phyloP scores from a whole-genome alignment of 1,139 yeast species.

The Geotrichum europaeum region DNA sequence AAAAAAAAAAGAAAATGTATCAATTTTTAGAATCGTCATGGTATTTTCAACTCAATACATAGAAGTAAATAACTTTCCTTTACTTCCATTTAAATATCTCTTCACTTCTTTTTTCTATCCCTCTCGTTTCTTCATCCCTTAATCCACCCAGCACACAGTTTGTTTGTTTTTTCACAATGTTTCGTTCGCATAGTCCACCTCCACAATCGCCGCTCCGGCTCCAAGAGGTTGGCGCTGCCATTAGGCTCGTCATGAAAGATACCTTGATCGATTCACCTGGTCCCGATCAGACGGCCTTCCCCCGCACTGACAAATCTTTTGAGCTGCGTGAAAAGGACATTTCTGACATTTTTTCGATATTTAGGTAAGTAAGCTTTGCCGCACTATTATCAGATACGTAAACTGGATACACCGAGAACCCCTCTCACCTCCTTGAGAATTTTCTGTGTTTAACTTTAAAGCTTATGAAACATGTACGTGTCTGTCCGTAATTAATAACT shows the following conservation, averaged over 20 bases:
- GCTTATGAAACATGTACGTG: neutral
- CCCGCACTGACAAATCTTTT: neutral
- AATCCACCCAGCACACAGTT: neutral
- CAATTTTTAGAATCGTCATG: too few species aligned
- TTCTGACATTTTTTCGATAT: neutral
- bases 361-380: neutral
- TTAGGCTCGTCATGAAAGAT: slow-evolving; percentile 8
- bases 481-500: neutral
- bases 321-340: slow-evolving; percentile 2
- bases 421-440: neutral
- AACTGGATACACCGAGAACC: neutral
- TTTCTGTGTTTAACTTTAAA: neutral
- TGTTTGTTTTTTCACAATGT: neutral
- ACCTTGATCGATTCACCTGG: slow-evolving; percentile 3
- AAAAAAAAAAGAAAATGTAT: too few species aligned
- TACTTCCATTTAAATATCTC: neutral
- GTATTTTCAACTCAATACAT: neutral
- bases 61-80: neutral
- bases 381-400: neutral
- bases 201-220: slow-evolving; percentile 8
- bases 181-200: neutral
- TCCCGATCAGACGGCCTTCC: neutral
- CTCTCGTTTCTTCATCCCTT: neutral
- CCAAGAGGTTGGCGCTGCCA: slow-evolving; percentile 14
- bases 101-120: neutral